Base-by-base conservation (phyloP, 2,329 filamentous ascomycete species). In the Lachnellula hyalina region DNA sequence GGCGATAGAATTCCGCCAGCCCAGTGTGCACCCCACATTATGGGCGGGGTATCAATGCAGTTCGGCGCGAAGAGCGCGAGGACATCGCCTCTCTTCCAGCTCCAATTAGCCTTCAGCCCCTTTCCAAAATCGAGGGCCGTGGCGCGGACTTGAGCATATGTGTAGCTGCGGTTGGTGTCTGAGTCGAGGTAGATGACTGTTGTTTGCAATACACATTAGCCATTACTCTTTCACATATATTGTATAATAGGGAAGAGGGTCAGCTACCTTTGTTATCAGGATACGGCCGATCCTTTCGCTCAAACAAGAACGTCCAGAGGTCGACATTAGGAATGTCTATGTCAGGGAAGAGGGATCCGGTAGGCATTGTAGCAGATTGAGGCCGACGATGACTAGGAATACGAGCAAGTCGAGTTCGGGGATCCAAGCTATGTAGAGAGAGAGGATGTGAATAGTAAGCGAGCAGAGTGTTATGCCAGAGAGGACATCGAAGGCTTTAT, bases 1-100 rank as follows among this genome's bases (percentile, higher is more conserved):
- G 92, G 90, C n/a, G 86, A 90, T 11, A 90, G 74, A 50, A 90
- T 76, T 32, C 89, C 91, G 46, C 91, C 92, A 0, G 90, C 87
- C 88, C 90, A 96, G 61, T 87, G 83, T 9, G 83, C 79, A 28
- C 91, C 92, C 77, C 89, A 90, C 70, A 83, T 89, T 47, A 91
- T 72, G 3, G 86, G 76, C 0, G 90, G 86, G 0, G 86, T 90
- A 70, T 96, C 92, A 67, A 96, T 87, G 70, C 80, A 85, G 70
- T 97, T 96, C 28, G 91, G 89, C 3, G 89, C 86, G 75, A 87
- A 96, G 52, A 96, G 77, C 11, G 81, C 87, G 21, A 96, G 77
- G 1, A 94, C 89, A 68, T 96, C 89, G 65, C 89, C 88, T 68
- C 87, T 91, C 63, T 84, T 78, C 87, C 91, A 96, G 49, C 84